Percentiles rank a stretch among this genome's conserved stretches.
These are phyloP conservation scores for Fusarium decemcellulare DNA, from an alignment of 2,329 filamentous ascomycete species.

Conservation along the genomic window DNA sequence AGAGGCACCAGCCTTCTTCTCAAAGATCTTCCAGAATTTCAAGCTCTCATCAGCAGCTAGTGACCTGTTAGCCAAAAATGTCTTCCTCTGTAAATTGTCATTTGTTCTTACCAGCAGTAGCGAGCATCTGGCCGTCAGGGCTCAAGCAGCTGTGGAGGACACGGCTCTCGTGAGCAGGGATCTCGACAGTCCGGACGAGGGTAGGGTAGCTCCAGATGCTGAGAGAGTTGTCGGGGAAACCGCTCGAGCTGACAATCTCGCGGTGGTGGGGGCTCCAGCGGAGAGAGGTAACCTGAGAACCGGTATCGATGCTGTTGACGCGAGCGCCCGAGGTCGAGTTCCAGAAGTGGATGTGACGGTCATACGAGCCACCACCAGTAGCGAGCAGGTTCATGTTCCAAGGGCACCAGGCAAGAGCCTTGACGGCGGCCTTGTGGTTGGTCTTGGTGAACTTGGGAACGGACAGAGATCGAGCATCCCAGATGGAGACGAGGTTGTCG, in stretches of 20 bases:
- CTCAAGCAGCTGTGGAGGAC: constrained; percentile 97
- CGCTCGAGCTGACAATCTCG: constrained; percentile 97
- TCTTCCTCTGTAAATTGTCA: background rate
- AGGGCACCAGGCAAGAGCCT: constrained; percentile 98
- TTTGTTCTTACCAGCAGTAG: constrained; percentile 81
- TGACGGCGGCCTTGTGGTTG: constrained; percentile 98
- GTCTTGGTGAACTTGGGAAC: constrained; percentile 99
- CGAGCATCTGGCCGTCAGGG: constrained; percentile 97
- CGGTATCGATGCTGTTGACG: constrained; percentile 99
- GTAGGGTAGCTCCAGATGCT: constrained; percentile 99
- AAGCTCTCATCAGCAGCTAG: constrained; percentile 92
- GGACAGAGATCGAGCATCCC: constrained; percentile 93
- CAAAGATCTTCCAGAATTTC: constrained; percentile 99
- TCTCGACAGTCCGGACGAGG: constrained; percentile 96
- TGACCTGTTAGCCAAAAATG: constrained; percentile 21
- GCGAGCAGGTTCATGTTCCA: constrained; percentile 98
- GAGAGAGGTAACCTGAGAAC: constrained; percentile 95
- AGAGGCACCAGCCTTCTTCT: constrained; percentile 90
- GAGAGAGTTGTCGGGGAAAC: constrained; percentile 98
- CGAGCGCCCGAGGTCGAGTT: constrained; percentile 98
- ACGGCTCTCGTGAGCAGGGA: constrained; percentile 96
- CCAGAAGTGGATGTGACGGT: constrained; percentile 99
- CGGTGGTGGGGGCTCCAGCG: constrained; percentile 98
- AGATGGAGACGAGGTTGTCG: constrained; percentile 99
- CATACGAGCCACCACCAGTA: constrained; percentile 95